A percentile compares a stretch with the other conserved stretches of the same genome.
phyloP scores from a whole-genome alignment of 2,329 filamentous ascomycete species.

The Xylariales sp. region DNA sequence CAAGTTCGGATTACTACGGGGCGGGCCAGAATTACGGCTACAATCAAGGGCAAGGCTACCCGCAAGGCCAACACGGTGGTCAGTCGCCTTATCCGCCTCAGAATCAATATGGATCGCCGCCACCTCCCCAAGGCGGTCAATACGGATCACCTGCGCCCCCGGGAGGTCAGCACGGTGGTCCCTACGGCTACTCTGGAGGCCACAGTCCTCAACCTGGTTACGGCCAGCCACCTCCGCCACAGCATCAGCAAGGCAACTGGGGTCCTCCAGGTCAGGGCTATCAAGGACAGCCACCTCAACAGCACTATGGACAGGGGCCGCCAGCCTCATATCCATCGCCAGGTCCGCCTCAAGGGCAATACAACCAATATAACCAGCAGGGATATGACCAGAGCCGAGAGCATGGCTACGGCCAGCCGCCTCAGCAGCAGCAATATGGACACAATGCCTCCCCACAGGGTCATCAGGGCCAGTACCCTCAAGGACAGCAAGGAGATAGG shows the following conservation, averaged over 20 bases:
- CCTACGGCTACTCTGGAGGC: constrained; percentile 7
- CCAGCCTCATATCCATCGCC: background rate
- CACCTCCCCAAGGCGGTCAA: constrained; percentile 3
- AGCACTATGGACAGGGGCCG: background rate
- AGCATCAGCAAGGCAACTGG: constrained; percentile 8
- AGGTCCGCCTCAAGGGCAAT: background rate
- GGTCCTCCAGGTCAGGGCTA: background rate
- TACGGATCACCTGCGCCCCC: background rate
- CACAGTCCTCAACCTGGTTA: constrained; percentile 9
- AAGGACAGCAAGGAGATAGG: constrained; percentile 1
- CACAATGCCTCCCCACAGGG: too few species aligned
- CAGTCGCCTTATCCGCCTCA: constrained; percentile 10
- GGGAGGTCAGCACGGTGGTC: background rate
- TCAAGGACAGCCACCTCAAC: constrained; percentile 2
- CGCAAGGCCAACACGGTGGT: constrained; percentile 3
- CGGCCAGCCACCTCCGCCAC: constrained; percentile 4
- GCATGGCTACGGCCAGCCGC: background rate
- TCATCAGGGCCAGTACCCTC: background rate
- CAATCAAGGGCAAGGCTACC: constrained; percentile 5
- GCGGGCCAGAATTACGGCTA: constrained; percentile 10
- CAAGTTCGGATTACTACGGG: constrained; percentile 10
- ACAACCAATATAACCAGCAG: background rate
- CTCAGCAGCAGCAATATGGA: background rate
- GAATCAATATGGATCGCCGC: constrained; percentile 11
- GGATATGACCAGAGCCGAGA: constrained; percentile 1